A percentile compares a stretch with the other conserved stretches of the same genome.
phyloP scores from a whole-genome alignment of 2,329 filamentous ascomycete genomes.

The Neonectria faginata region DNA sequence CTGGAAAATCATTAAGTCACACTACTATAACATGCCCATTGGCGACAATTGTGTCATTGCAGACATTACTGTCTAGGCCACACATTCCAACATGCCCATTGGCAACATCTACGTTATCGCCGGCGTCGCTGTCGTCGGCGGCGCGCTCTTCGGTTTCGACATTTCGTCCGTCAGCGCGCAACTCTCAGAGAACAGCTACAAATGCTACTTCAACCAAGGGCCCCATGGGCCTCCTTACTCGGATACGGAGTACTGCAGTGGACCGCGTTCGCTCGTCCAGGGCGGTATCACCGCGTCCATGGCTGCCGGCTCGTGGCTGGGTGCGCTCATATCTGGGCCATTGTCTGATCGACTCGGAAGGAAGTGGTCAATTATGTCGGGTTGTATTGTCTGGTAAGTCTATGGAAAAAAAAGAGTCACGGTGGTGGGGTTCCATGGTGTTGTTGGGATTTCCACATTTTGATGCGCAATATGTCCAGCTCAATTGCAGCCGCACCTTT shows the following conservation, averaged over 20 bases:
- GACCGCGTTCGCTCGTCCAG: slow-evolving; percentile 57
- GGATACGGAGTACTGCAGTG: slow-evolving; percentile 47
- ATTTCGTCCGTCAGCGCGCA: slow-evolving; percentile 44
- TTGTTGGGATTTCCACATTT: no score
- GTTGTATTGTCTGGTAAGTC: slow-evolving; percentile 62
- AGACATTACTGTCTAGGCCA: neutral
- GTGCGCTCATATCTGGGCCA: slow-evolving; percentile 60
- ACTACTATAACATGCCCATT: neutral
- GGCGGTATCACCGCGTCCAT: slow-evolving; percentile 65
- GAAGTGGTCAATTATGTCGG: slow-evolving; percentile 63
- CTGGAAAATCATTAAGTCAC: neutral
- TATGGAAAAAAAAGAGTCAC: no score
- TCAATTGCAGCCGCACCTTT: no score
- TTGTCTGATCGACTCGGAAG: slow-evolving; percentile 63
- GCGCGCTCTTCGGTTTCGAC: slow-evolving; percentile 43
- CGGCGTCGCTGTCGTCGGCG: slow-evolving; percentile 39
- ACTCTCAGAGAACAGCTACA: slow-evolving; percentile 51
- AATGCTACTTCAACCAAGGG: slow-evolving; percentile 55
- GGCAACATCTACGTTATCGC: slow-evolving; percentile 45
- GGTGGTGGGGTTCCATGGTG: no score
- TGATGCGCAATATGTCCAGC: no score
- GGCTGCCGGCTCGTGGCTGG: slow-evolving; percentile 64
- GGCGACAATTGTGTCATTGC: neutral
- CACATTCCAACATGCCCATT: slow-evolving; percentile 12
- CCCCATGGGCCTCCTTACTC: slow-evolving; percentile 48